A percentile compares a stretch with the other conserved stretches of the same genome.
phyloP scores from a whole-genome alignment of 305 asterid genomes.

The Solanum aculeatissimum region DNA sequence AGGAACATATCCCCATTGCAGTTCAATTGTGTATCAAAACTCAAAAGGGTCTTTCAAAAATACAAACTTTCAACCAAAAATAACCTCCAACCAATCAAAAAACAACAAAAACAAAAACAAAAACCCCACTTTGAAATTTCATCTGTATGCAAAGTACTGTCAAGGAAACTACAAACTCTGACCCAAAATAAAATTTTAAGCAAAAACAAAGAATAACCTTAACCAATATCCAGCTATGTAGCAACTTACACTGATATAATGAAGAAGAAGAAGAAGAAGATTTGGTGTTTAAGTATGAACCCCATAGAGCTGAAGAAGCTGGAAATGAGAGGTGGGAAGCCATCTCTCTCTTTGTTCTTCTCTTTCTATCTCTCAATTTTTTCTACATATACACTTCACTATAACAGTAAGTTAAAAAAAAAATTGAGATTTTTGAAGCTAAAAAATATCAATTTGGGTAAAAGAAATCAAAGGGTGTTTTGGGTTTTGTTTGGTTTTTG shows the following conservation, averaged over 20 bases:
- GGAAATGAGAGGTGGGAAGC: constrained; percentile 45
- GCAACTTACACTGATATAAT: constrained; percentile 24
- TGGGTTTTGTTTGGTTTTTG: background rate
- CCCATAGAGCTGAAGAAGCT: constrained; percentile 27
- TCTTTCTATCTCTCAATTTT: constrained; percentile 5
- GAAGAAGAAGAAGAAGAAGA: constrained; percentile 21
- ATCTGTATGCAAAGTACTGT: background rate
- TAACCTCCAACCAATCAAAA: background rate
- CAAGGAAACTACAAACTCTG: background rate
- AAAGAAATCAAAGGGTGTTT: background rate
- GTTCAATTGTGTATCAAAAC: background rate
- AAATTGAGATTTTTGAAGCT: background rate
- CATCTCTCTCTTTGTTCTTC: constrained; percentile 3
- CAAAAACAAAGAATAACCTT: background rate
- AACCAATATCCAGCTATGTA: background rate
- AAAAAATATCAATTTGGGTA: background rate
- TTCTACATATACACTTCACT: background rate
- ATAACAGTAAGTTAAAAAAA: background rate
- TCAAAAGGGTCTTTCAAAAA: background rate
- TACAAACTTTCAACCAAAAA: background rate
- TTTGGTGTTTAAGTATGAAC: constrained; percentile 23
- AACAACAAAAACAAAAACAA: background rate
- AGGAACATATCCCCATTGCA: background rate
- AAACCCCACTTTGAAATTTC: background rate
- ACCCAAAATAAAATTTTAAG: background rate